Evolutionary conservation across 768 basidiomycete genomes (phyloP).

Genomic region (Tricholoma furcatifolium): DNA sequence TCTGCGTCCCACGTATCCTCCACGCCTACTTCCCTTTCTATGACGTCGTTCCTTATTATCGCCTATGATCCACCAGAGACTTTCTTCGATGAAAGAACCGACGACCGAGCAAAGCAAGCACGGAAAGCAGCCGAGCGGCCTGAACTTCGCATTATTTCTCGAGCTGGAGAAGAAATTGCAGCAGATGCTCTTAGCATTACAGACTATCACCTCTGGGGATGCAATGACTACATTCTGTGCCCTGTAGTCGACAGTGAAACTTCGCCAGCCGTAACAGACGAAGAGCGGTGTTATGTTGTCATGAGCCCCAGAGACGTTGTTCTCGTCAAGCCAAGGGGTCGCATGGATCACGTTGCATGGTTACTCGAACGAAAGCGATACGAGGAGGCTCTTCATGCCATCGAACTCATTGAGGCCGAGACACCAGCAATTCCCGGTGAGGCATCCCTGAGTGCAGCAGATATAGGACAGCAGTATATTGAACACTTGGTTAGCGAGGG

Average conservation of each 20-base stretch:
- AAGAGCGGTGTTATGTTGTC: slow-evolving; percentile 70
- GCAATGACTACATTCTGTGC: slow-evolving; percentile 86
- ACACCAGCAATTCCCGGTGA: slow-evolving; percentile 25
- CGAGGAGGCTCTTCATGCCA: slow-evolving; percentile 84
- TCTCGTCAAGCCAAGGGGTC: slow-evolving; percentile 83
- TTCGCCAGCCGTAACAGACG: slow-evolving; percentile 24
- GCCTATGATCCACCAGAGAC: slow-evolving; percentile 84
- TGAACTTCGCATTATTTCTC: slow-evolving; percentile 89
- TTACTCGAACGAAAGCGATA: slow-evolving; percentile 82
- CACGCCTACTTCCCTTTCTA: slow-evolving; percentile 25
- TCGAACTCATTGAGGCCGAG: slow-evolving; percentile 62
- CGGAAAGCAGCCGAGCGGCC: slow-evolving; percentile 89
- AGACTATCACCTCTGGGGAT: slow-evolving; percentile 81
- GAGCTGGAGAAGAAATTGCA: slow-evolving; percentile 83
- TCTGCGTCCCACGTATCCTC: slow-evolving; percentile 14
- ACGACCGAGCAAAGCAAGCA: slow-evolving; percentile 71
- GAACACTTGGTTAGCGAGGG: slow-evolving; percentile 83
- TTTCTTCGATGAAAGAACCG: slow-evolving; percentile 67
- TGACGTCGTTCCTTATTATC: slow-evolving; percentile 81
- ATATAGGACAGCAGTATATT: slow-evolving; percentile 86
- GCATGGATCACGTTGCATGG: slow-evolving; percentile 90
- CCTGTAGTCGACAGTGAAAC: slow-evolving; percentile 37
- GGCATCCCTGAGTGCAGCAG: slow-evolving; percentile 49
- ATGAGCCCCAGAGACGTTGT: slow-evolving; percentile 86
- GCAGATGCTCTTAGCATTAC: slow-evolving; percentile 80